Conservation (phyloP, 768 basidiomycete genomes). For the Lentinula lateritia region DNA sequence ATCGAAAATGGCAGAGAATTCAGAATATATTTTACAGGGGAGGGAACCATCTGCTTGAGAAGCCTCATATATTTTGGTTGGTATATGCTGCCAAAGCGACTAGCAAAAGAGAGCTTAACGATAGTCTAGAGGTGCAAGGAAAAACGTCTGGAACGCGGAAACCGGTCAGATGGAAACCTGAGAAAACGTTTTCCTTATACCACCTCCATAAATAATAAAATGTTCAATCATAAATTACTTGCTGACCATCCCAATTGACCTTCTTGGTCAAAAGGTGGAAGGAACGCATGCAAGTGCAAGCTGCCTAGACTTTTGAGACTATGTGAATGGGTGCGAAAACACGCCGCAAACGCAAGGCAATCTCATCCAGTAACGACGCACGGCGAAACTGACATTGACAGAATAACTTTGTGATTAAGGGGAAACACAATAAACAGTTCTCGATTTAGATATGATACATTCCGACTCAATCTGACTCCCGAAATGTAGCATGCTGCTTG, state of each 20-base stretch:
- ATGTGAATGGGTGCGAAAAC: neutral
- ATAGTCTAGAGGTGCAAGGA: neutral
- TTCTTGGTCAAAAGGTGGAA: neutral
- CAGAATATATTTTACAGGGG: too few relatives aligned
- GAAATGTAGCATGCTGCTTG: neutral
- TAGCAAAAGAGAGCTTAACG: neutral
- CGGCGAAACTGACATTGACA: neutral
- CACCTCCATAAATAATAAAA: neutral
- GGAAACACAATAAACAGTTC: neutral
- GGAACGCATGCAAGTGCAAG: neutral
- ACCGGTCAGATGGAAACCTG: neutral
- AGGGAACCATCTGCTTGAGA: too few relatives aligned
- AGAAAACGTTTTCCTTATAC: neutral
- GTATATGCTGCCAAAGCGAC: neutral
- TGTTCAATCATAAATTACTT: neutral
- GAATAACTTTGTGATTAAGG: neutral
- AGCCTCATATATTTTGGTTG: too few relatives aligned
- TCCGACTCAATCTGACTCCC: neutral
- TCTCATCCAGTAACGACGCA: neutral
- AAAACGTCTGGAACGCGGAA: neutral
- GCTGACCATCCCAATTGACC: neutral
- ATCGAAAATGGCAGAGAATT: too few relatives aligned
- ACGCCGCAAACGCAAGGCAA: slow-evolving; percentile 4
- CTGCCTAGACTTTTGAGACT: neutral
- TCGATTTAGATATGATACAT: neutral